Evolutionary conservation across 805 yeast genomes (phyloP), one percentile per base, ranked within the genome.

Genomic region (Zygosaccharomyces lentus): DNA sequence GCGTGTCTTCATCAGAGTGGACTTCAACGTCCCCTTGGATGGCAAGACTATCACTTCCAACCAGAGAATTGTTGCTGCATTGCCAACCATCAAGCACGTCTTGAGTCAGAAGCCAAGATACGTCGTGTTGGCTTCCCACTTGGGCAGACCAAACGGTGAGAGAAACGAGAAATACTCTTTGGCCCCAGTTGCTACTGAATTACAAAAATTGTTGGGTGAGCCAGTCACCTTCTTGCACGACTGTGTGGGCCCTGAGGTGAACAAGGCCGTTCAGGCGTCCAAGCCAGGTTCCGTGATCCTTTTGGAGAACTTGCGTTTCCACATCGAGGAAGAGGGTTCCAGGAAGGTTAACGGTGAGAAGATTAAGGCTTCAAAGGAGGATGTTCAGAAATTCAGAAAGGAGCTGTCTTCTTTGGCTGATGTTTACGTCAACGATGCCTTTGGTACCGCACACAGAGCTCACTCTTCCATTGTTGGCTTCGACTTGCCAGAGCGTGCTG

Each of bases 381-480:
- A 71, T 56, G 97, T 93, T 59, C 82, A 76, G 66, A 79, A 74
- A 61, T 93, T 93, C 86, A 87, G 99, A 81, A 66, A 80, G 64
- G 82, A 86, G 67, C 82, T 93, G 74, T 86, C 96, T 62, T 74
- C 89, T 47, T 78, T 93, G 65, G 98, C 97, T 58, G 99, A 93
- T 65, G 96, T 93, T 56, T 93, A 93, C 78, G 81, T 93, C 70
- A 84, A 93, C 76, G 99, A 93, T 71, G 98, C 97, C 49, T 93
- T 93, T 66, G 99, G 99, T 71, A 93, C 99, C 54, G 97, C 98
- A 48, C 99, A 93, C 85, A 88, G 99, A 80, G 99, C 99, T 54
- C 99, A 93, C 79, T 89, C 97, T 46, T 93, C 99, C 40, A 91
- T 93, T 90, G 99, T 93, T 64, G 99, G 99, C 67, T 78, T 93